Percentiles rank a stretch among this genome's conserved stretches.
These are phyloP conservation scores for Kokia cookei DNA, from an alignment of 441 rosid genomes.

Conservation along the genomic window DNA sequence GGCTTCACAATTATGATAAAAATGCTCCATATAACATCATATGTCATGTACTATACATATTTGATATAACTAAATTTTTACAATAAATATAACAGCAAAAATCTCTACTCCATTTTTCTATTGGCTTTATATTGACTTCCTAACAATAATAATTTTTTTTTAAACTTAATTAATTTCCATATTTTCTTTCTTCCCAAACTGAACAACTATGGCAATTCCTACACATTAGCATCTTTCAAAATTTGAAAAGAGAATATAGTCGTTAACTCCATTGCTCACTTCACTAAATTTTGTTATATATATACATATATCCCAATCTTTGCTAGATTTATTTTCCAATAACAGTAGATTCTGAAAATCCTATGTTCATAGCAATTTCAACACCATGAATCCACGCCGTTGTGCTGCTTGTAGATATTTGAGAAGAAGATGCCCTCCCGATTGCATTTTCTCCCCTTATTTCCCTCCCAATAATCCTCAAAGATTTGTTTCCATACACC, in stretches of 20 bases:
- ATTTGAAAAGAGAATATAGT: background rate
- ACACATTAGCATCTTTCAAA: background rate
- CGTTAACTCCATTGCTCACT: background rate
- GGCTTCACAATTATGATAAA: too few species aligned
- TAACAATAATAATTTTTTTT: too few species aligned
- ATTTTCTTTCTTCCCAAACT: background rate
- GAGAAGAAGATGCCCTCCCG: slow-evolving; percentile 54
- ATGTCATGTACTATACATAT: too few species aligned
- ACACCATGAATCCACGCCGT: slow-evolving; percentile 17
- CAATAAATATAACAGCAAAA: background rate
- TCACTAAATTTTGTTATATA: background rate
- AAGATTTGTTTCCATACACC: slow-evolving; percentile 48
- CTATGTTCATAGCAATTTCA: background rate
- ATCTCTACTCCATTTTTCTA: background rate
- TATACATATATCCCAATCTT: background rate
- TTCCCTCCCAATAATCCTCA: slow-evolving; percentile 46
- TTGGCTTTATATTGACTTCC: too few species aligned
- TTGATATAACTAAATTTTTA: too few species aligned
- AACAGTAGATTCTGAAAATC: background rate
- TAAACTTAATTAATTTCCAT: background rate
- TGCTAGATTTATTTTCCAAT: background rate
- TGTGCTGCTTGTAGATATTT: slow-evolving; percentile 57
- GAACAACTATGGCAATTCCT: background rate
- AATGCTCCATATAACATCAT: too few species aligned
- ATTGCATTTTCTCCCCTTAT: slow-evolving; percentile 56